These are phyloP conservation scores for Claviceps monticola DNA, from an alignment of 2,329 filamentous ascomycete genomes.

Conservation along the genomic window DNA sequence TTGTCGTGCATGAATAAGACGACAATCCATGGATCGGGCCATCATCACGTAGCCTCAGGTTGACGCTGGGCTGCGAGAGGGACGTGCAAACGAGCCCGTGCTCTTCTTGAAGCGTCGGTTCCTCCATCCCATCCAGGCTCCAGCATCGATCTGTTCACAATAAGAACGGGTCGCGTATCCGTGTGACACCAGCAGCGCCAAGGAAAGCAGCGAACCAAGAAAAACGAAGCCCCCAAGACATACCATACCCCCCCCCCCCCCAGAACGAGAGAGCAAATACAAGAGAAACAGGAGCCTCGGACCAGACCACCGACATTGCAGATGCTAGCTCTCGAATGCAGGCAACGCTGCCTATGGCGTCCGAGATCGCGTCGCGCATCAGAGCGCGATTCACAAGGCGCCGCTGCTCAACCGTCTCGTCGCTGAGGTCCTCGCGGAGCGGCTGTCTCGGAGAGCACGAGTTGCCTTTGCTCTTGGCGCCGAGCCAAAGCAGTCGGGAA, in stretches of 20 bases:
- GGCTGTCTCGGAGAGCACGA: slow-evolving; percentile 9
- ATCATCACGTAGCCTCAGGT: background rate
- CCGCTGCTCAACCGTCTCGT: slow-evolving; percentile 26
- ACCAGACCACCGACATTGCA: background rate
- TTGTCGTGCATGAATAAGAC: slow-evolving; percentile 1
- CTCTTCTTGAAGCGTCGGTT: background rate
- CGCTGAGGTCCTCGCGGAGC: slow-evolving; percentile 21
- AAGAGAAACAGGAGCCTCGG: too few relatives aligned
- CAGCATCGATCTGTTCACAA: background rate
- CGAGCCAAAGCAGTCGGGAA: slow-evolving; percentile 6
- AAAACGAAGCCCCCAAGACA: background rate
- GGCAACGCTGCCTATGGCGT: slow-evolving; percentile 21
- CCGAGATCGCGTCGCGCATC: slow-evolving; percentile 31
- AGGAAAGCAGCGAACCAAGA: background rate
- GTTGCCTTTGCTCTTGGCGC: slow-evolving; percentile 6
- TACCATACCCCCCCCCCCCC: too few relatives aligned
- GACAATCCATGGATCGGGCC: background rate
- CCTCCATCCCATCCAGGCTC: background rate
- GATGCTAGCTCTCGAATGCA: slow-evolving; percentile 4
- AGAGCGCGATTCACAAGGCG: slow-evolving; percentile 30
- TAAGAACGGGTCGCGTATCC: background rate
- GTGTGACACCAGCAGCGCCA: background rate
- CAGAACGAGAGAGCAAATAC: too few relatives aligned
- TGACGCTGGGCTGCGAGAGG: background rate
- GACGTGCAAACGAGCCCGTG: background rate